These are phyloP conservation scores for Fonsecaea monophora DNA, from an alignment of 2,329 filamentous ascomycete species.

Conservation along the genomic window DNA sequence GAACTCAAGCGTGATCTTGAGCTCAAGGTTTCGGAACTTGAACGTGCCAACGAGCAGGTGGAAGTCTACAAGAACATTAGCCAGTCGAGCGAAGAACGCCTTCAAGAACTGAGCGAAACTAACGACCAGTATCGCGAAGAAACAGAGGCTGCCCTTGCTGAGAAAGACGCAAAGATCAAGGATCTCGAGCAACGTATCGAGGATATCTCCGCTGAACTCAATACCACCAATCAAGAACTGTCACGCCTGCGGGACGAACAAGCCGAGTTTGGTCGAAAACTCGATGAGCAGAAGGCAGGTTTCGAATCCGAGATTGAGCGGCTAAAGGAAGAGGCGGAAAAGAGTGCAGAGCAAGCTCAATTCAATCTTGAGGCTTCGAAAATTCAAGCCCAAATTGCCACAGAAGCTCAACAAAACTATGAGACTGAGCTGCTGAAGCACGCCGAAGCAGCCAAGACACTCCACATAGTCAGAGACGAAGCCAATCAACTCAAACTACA, in stretches of 20 bases:
- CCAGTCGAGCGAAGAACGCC: conserved; percentile 83
- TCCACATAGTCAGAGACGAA: conserved; percentile 79
- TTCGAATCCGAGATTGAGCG: conserved; percentile 80
- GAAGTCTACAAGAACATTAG: conserved; percentile 90
- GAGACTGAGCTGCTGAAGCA: conserved; percentile 94
- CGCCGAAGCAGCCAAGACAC: conserved; percentile 86
- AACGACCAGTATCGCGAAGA: conserved; percentile 89
- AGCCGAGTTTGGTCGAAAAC: conserved; percentile 71
- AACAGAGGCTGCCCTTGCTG: conserved; percentile 74
- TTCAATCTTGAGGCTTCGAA: conserved; percentile 92
- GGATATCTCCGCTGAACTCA: conserved; percentile 82
- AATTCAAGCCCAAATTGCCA: conserved; percentile 89
- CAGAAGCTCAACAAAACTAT: conserved; percentile 92
- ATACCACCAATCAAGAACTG: conserved; percentile 80
- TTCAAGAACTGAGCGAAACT: conserved; percentile 77
- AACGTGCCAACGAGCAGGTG: conserved; percentile 78
- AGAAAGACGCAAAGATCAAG: conserved; percentile 79
- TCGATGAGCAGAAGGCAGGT: conserved; percentile 81
- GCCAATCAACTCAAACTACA: conserved; percentile 83
- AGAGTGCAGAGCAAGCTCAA: conserved; percentile 77
- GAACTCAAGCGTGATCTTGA: conserved; percentile 89
- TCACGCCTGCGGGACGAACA: conserved; percentile 80
- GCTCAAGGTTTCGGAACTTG: conserved; percentile 77
- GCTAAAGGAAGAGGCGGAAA: conserved; percentile 82
- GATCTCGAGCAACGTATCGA: conserved; percentile 84